Evolutionary conservation across 129 eudicot species (phyloP), one percentile per base, ranked within the genome.

Genomic region (Artemisia annua): DNA sequence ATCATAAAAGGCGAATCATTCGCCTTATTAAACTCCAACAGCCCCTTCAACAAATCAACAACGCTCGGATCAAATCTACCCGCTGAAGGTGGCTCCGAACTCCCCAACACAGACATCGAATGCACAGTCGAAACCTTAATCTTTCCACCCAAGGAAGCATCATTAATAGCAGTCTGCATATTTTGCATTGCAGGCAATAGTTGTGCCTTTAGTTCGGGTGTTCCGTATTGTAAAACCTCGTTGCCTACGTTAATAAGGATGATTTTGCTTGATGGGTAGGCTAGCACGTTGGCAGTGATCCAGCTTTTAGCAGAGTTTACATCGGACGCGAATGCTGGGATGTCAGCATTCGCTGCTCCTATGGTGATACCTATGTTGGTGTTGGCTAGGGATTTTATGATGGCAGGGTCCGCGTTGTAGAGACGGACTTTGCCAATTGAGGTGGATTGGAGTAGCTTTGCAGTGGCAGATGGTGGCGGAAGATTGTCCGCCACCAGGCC

Each of bases 111-210:
- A 14, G 88, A 78, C 96, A 89, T 85, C 17, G 96, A 82, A 63
- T 89, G 89, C 9, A 87, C 96, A 6, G 98, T 89, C 11, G 98
- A 89, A 17, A 92, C 96, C 87, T 82, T 87, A 54, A 92, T 82
- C 18, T 87, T 77, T 49, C 90, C 89, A 3, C 85, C 89, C 9
- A 88, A 49, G 0, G 86, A 79, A 14, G 85, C 85, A 2, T 81
- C 76, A 1, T 82, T 71, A 2, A 92, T 83, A 61, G 98, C 95
- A 11, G 53, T 82, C 43, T 92, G 91, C 63, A 92, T 70, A 63
- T 87, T 92, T 48, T 85, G 85, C 96, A 92, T 87, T 44, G 96
- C 98, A 53, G 95, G 92, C 55, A 92, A 67, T 17, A 92, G 79
- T 55, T 85, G 85, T 0, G 79, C 17, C 78, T 75, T 82, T 54